A percentile compares a stretch with the other conserved stretches of the same genome.
Evolutionary conservation across 2,329 filamentous ascomycete species (phyloP).

Genomic region (Venturiaceae sp.): DNA sequence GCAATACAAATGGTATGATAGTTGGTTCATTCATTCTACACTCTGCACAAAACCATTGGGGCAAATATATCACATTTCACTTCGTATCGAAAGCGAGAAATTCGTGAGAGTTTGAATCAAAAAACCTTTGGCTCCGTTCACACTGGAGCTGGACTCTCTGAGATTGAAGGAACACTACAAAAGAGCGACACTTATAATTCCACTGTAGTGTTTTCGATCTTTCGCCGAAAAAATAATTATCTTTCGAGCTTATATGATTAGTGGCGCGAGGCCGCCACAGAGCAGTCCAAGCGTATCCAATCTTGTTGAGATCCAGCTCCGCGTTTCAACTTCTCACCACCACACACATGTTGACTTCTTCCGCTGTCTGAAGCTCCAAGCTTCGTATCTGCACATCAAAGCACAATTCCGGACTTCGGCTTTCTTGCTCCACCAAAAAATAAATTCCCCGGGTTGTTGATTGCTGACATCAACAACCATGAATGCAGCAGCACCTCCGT

Average conservation of each 20-base stretch:
- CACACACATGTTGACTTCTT: not conserved
- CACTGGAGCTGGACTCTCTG: no score
- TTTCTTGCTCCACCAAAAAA: not conserved
- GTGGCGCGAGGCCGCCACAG: not conserved
- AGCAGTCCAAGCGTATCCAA: not conserved
- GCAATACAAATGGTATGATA: not conserved
- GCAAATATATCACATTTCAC: no score
- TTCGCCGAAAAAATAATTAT: not conserved
- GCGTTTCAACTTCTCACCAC: not conserved
- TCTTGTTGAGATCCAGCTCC: not conserved
- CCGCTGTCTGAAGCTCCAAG: not conserved
- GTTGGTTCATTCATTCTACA: no score
- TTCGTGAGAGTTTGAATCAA: no score
- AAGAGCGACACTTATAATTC: no score
- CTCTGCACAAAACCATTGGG: no score
- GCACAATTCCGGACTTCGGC: not conserved
- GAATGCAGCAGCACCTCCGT: not conserved
- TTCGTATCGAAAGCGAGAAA: no score
- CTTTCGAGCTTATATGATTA: not conserved
- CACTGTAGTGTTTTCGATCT: not conserved
- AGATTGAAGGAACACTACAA: no score
- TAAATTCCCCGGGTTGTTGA: no score
- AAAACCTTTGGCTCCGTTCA: no score
- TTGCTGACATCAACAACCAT: not conserved
- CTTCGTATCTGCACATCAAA: not conserved